phyloP scores from a whole-genome alignment of 306 rosid species.

The Casuarina equisetifolia region DNA sequence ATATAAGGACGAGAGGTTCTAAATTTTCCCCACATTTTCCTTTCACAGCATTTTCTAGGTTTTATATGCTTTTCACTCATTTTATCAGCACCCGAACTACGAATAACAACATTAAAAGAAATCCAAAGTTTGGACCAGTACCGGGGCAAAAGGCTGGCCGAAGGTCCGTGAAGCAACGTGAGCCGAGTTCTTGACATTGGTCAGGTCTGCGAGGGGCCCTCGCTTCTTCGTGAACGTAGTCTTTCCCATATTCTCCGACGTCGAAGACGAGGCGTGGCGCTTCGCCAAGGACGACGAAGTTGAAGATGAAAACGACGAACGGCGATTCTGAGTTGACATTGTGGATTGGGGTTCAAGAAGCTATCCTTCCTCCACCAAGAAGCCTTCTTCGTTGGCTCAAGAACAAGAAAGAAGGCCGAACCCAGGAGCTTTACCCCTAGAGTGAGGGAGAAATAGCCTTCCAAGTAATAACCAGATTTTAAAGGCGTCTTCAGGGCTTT shows the following conservation, averaged over 20 bases:
- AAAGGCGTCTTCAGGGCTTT: background rate
- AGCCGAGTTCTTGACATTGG: constrained; percentile 53
- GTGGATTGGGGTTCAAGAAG: background rate
- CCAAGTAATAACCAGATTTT: constrained; percentile 3
- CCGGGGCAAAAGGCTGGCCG: constrained; percentile 45
- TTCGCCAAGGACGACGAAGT: constrained; percentile 79
- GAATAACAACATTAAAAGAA: background rate
- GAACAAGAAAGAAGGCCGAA: constrained; percentile 34
- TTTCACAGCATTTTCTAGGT: background rate
- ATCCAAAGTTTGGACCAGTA: constrained; percentile 19
- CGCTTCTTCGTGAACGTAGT: constrained; percentile 65
- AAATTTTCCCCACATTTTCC: background rate
- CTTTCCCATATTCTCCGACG: constrained; percentile 46
- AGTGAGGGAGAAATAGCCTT: background rate
- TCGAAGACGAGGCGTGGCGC: constrained; percentile 54
- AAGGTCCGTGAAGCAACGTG: constrained; percentile 40
- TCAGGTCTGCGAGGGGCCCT: constrained; percentile 78
- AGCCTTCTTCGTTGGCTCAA: constrained; percentile 16
- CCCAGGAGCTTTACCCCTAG: background rate
- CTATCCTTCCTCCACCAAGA: constrained; percentile 4
- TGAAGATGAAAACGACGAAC: constrained; percentile 71
- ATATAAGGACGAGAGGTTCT: background rate
- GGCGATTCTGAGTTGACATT: constrained; percentile 75
- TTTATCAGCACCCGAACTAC: background rate
- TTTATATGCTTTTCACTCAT: background rate